A percentile compares a stretch with the other conserved stretches of the same genome.
Conservation (phyloP, 495 filamentous ascomycete species). For the Aspergillus asperescens region DNA sequence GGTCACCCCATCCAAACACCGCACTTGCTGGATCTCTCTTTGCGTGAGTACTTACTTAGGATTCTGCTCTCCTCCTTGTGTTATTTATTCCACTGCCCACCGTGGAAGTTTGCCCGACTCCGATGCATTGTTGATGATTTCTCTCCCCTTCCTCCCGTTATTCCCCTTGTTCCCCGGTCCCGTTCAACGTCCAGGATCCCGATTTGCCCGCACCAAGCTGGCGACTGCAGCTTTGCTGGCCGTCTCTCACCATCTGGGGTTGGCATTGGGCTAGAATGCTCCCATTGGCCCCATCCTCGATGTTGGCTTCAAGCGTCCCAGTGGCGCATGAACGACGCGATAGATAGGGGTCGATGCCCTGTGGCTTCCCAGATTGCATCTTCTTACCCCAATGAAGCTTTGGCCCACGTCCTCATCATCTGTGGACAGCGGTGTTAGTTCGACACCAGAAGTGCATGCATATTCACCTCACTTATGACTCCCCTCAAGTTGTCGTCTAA, state of each 20-base stretch:
- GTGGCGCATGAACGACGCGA: constrained; percentile 27
- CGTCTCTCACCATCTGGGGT: constrained; percentile 4
- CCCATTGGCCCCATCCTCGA: constrained; percentile 21
- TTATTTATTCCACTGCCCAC: neutral
- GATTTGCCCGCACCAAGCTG: constrained; percentile 6
- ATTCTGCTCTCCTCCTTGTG: neutral
- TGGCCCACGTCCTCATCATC: constrained; percentile 19
- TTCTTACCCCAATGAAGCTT: constrained; percentile 9
- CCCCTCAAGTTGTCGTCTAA: neutral
- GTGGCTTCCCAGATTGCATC: constrained; percentile 37
- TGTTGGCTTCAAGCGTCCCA: constrained; percentile 19
- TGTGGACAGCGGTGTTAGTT: constrained; percentile 7
- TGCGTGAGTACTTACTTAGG: neutral
- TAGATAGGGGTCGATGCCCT: constrained; percentile 28
- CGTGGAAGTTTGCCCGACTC: neutral
- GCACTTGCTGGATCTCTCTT: neutral
- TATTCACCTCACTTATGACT: neutral
- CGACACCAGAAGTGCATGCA: constrained; percentile 3
- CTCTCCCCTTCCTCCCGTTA: neutral
- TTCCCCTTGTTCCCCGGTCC: neutral
- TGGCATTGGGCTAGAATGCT: constrained; percentile 17
- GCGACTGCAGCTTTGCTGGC: neutral
- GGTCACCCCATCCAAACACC: neutral
- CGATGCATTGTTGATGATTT: neutral
- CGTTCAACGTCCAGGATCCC: constrained; percentile 4